A percentile compares a stretch with the other conserved stretches of the same genome.
These are phyloP conservation scores for Taxawa tesnikishii DNA, from an alignment of 2,329 filamentous ascomycete species.

Conservation along the genomic window DNA sequence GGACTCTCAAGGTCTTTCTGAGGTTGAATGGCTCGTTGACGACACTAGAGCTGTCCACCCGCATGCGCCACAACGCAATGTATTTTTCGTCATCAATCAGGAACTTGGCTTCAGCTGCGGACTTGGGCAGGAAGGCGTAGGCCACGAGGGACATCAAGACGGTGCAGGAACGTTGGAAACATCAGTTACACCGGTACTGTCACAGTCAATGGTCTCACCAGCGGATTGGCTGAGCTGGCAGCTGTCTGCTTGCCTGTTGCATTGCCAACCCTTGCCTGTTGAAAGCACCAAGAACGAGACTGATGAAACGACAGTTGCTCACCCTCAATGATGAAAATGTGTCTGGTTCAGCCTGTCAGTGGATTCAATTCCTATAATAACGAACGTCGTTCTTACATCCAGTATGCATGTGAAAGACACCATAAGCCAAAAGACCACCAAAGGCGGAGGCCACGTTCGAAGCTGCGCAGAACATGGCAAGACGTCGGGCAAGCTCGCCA, in stretches of 20 bases:
- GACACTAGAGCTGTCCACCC: slow-evolving; percentile 58
- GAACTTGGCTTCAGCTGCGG: slow-evolving; percentile 52
- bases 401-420: slow-evolving; percentile 49
- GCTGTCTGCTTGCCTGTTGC: too few relatives aligned
- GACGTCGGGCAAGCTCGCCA: slow-evolving; percentile 55
- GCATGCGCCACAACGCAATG: slow-evolving; percentile 61
- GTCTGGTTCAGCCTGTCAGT: too few relatives aligned
- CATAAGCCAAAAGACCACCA: slow-evolving; percentile 46
- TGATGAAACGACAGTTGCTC: too few relatives aligned
- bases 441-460: slow-evolving; percentile 62
- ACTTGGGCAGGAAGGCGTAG: slow-evolving; percentile 56
- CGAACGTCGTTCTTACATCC: too few relatives aligned
- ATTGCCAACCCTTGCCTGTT: too few relatives aligned
- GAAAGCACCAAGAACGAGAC: too few relatives aligned
- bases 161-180: slow-evolving; percentile 37
- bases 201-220: too few relatives aligned
- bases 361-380: too few relatives aligned
- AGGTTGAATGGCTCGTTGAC: slow-evolving; percentile 45
- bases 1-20: slow-evolving; percentile 38
- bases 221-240: too few relatives aligned
- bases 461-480: slow-evolving; percentile 66
- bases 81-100: slow-evolving; percentile 53
- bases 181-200: too few relatives aligned
- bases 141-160: slow-evolving; percentile 49
- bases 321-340: slow-evolving; percentile 55